Evolutionary conservation across 169 alveolate genomes (phyloP), one percentile per base, ranked within the genome.

Genomic region (Blepharisma undulans): DNA sequence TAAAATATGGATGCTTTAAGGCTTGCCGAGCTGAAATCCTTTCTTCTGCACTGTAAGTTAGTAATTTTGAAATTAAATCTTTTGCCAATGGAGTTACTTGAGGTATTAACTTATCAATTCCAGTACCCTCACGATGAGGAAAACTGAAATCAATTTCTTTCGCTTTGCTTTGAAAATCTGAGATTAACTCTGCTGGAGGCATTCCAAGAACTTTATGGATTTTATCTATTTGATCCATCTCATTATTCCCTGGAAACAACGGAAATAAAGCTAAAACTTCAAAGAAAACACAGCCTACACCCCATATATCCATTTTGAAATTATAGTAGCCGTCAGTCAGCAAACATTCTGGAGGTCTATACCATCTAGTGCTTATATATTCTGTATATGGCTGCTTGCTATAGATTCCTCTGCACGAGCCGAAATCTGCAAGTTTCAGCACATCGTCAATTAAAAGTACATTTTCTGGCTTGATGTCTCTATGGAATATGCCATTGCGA

Each of bases 271-370:
- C 95, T 60, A 97, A 93, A 61, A 98, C 96, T 92, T 98, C 99
- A 91, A 97, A 98, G 91, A 97, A 93, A 21, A 98, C 99, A 92
- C 99, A 98, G 19, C 99, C 99, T 2, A 96, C 98, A 22, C 99
- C 99, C 98, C 98, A 98, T 33, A 98, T 93, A 94, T 98, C 99
- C 99, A 98, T 98, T 94, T 98, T 97, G 88, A 94, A 94, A 87
- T 95, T 96, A 92, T 98, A 98, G 95, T 96, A 97, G 22, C 99
- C 99, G 92, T 97, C 98, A 72, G 99, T 98, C 89, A 98, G 92
- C 48, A 98, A 92, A 61, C 99, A 98, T 92, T 98, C 99, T 0
- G 99, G 99, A 14, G 99, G 98, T 74, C 99, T 92, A 88, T 98
- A 98, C 99, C 99, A 98, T 92, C 99, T 91, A 8, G 99, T 98